phyloP scores from a whole-genome alignment of 2,329 filamentous ascomycete genomes.

The Ceratocystis cubensis region DNA sequence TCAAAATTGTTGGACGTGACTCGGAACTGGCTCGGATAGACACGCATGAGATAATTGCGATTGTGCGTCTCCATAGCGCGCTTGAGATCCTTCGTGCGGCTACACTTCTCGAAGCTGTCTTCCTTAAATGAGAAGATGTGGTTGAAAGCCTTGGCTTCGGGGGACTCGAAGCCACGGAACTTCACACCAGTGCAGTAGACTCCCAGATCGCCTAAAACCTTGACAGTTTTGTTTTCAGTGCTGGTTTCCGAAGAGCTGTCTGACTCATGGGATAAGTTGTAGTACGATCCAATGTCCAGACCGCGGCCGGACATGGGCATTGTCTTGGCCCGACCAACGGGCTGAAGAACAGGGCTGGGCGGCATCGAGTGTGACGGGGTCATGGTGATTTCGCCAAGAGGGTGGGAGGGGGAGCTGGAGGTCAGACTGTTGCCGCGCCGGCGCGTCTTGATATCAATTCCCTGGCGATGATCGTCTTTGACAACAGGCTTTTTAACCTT shows the following conservation, averaged over 20 bases:
- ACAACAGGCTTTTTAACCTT: conserved; percentile 75
- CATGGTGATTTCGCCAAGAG: conserved; percentile 42
- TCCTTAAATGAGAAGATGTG: conserved; percentile 95
- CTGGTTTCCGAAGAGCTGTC: conserved; percentile 42
- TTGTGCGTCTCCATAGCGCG: conserved; percentile 78
- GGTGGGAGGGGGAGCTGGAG: conserved; percentile 47
- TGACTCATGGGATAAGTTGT: conserved; percentile 68
- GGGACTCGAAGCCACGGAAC: conserved; percentile 64
- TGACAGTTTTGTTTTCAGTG: conserved; percentile 72
- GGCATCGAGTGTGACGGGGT: conserved; percentile 41
- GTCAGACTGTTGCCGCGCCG: conserved; percentile 59
- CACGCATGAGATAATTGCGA: conserved; percentile 78
- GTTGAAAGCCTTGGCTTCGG: conserved; percentile 76
- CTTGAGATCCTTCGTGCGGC: conserved; percentile 62
- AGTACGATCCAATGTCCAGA: conserved; percentile 22
- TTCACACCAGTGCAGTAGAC: conserved; percentile 66
- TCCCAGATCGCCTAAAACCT: conserved; percentile 70
- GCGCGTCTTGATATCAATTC: conserved; percentile 35
- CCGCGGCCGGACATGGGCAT: neutral
- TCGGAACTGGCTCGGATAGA: conserved; percentile 76
- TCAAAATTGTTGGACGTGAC: conserved; percentile 89
- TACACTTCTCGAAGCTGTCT: conserved; percentile 70
- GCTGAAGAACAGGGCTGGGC: conserved; percentile 42
- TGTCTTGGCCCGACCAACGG: conserved; percentile 23
- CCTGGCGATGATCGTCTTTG: conserved; percentile 28